A percentile compares a stretch with the other conserved stretches of the same genome.
These are phyloP conservation scores for Linanthus parryae DNA, from an alignment of 148 eudicot genomes.

Conservation along the genomic window DNA sequence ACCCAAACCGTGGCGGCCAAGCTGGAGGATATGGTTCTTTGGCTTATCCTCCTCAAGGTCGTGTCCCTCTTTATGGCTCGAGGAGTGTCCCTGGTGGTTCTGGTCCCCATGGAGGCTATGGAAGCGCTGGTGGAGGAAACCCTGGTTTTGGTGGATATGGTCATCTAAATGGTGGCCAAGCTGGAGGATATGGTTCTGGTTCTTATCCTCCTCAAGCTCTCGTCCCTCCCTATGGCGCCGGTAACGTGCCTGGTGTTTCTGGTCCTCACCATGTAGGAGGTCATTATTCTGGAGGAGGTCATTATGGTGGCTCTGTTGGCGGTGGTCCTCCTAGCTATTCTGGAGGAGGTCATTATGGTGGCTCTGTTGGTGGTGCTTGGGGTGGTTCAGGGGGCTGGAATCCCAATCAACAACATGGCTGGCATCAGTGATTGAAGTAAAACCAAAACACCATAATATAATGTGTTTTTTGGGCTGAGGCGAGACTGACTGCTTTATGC, in stretches of 20 bases:
- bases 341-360: constrained; percentile 40
- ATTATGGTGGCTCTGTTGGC: constrained; percentile 45
- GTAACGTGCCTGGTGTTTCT: constrained; percentile 26
- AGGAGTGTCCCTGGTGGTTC: constrained; percentile 29
- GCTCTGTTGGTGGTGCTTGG: constrained; percentile 48
- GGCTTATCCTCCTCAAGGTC: constrained; percentile 66
- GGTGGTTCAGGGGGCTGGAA: constrained; percentile 41
- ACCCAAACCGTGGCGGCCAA: constrained; percentile 45
- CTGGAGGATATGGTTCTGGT: constrained; percentile 46
- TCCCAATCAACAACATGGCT: constrained; percentile 51
- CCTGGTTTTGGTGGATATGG: constrained; percentile 47
- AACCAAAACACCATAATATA: no score
- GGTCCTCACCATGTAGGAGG: no score
- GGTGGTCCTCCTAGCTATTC: constrained; percentile 31
- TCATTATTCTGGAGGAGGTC: no score
- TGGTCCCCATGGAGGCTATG: constrained; percentile 53
- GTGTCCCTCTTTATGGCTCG: constrained; percentile 50
- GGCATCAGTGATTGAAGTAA: constrained; percentile 34
- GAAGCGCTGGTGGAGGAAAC: constrained; percentile 24
- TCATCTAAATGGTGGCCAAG: constrained; percentile 54
- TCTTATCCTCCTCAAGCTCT: constrained; percentile 71
- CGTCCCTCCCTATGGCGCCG: constrained; percentile 47
- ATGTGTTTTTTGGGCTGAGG: no score
- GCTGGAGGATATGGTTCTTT: constrained; percentile 49
- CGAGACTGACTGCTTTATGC: no score